These are phyloP conservation scores for Cadophora malorum DNA, from an alignment of 2,329 filamentous ascomycete species.

Conservation along the genomic window DNA sequence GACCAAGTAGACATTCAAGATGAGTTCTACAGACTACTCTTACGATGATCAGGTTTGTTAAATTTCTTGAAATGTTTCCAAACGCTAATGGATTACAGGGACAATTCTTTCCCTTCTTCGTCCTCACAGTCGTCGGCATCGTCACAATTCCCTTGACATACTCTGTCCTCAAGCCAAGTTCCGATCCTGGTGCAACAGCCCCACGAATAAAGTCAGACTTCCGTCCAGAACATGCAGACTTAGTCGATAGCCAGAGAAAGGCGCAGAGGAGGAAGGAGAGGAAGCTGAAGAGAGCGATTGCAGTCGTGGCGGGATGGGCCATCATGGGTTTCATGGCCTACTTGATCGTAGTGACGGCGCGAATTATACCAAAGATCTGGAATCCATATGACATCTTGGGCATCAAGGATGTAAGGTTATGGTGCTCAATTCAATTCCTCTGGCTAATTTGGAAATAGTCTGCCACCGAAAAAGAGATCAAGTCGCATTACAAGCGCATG, in stretches of 20 bases:
- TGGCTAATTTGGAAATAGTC: constrained; percentile 58
- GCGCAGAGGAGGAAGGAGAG: constrained; percentile 91
- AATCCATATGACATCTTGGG: constrained; percentile 96
- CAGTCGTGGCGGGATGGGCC: constrained; percentile 78
- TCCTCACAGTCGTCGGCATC: constrained; percentile 86
- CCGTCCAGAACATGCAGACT: constrained; percentile 79
- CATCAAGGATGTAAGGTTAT: constrained; percentile 71
- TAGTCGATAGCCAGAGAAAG: constrained; percentile 82
- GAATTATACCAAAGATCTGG: constrained; percentile 79
- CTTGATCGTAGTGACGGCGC: constrained; percentile 81
- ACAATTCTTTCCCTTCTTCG: constrained; percentile 99
- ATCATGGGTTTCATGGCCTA: constrained; percentile 92
- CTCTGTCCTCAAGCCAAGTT: constrained; percentile 80
- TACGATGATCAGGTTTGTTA: constrained; percentile 90
- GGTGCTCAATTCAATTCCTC: not conserved
- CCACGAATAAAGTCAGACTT: constrained; percentile 83
- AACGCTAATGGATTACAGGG: constrained; percentile 58
- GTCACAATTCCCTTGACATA: constrained; percentile 92
- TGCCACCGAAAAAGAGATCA: constrained; percentile 87
- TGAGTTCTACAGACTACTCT: constrained; percentile 77
- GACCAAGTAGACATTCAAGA: constrained; percentile 40
- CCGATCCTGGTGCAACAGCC: constrained; percentile 78
- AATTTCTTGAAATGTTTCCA: not conserved
- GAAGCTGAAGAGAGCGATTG: constrained; percentile 81
- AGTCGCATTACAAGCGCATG: constrained; percentile 85